Evolutionary conservation across 2,329 filamentous ascomycete species (phyloP), one percentile per base, ranked within the genome.

Genomic region (Amesomyces nigricolor): DNA sequence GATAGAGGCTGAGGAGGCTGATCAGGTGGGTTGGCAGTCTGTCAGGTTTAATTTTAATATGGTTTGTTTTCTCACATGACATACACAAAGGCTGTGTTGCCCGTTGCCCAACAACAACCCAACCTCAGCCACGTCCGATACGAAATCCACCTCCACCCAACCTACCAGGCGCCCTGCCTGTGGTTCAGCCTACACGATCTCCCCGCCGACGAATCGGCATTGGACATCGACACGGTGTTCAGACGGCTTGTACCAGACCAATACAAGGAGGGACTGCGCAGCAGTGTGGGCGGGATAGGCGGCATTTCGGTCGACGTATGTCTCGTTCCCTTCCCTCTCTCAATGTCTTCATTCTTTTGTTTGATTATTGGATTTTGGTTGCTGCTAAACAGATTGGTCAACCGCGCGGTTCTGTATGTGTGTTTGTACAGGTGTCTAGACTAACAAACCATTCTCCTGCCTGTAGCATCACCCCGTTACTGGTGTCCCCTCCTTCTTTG

Each of bases 401-500:
- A 67, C 63, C 64, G 65, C 44, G 57, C 47, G 58, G 57, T 56
- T 59, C 60, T 62, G 58, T 44, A 47, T 58, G 47, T n/a, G 45
- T 29, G 13, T 19, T 19, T 26, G 22, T 39, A 38, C n/a, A 47
- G 6, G 6, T 29, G 58, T 64, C 64, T 67, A 65, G 67, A 74
- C 73, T 75, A 73, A 78, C 67, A 66, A 69, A 71, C 63, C 62
- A 61, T 68, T 67, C 55, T 61, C 73, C 39, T 58, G 71, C 61
- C 62, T 64, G 68, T 72, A 92, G 83, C 85, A 95, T 71, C 91
- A 97, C 77, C 92, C 94, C 51, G 72, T 88, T 57, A 89, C 85
- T 56, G 87, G 87, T 51, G 71, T 85, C 56, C 89, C 91, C 40
- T 82, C 84, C 48, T 96, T 92, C 71, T 96, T 96, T 71, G 80